These are phyloP conservation scores for Colletotrichum cordylinicola DNA, from an alignment of 2,329 filamentous ascomycete species.

Conservation along the genomic window DNA sequence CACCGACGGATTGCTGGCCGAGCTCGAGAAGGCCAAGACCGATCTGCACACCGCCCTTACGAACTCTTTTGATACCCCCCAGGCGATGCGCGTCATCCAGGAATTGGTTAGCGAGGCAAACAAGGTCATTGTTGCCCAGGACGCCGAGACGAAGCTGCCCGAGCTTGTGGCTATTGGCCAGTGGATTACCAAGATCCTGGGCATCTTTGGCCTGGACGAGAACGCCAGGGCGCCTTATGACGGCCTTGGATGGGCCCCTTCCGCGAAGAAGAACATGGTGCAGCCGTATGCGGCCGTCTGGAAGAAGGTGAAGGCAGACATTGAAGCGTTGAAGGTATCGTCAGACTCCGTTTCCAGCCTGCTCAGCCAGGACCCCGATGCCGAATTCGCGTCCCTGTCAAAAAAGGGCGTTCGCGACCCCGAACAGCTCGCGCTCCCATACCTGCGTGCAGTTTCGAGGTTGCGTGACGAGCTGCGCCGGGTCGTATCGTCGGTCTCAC, in stretches of 20 bases:
- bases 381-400: constrained; percentile 52
- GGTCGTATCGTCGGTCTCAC: constrained; percentile 51
- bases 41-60: constrained; percentile 66
- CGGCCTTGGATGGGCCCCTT: constrained; percentile 60
- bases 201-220: constrained; percentile 82
- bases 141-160: constrained; percentile 48
- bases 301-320: constrained; percentile 49
- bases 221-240: constrained; percentile 60
- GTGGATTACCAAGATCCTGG: constrained; percentile 85
- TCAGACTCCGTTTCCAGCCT: constrained; percentile 49
- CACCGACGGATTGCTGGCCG: constrained; percentile 35
- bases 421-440: constrained; percentile 60
- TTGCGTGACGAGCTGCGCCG: constrained; percentile 68
- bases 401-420: constrained; percentile 53
- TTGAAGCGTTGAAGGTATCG: constrained; percentile 52
- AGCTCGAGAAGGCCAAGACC: constrained; percentile 58
- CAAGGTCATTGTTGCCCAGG: constrained; percentile 42
- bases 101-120: constrained; percentile 83
- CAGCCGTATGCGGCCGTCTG: constrained; percentile 50
- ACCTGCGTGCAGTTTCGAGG: constrained; percentile 58
- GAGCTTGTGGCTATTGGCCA: constrained; percentile 65
- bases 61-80: constrained; percentile 88
- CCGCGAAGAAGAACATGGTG: constrained; percentile 43
- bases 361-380: constrained; percentile 46
- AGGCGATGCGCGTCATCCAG: constrained; percentile 78